Base-by-base conservation (phyloP, 371 early-diverging fungal species). In the Syncephalis fuscata region DNA sequence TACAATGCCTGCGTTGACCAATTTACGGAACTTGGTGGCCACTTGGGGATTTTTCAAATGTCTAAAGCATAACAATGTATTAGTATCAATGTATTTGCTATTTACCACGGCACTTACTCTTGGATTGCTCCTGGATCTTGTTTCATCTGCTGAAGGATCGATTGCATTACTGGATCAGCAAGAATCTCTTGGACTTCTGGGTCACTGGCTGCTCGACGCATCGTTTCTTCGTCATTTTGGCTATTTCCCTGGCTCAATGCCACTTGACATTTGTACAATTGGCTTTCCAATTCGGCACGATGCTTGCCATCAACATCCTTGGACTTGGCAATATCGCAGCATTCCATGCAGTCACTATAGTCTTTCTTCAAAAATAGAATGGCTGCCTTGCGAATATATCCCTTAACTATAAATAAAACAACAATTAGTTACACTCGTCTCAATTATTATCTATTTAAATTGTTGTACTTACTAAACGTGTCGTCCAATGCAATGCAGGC, bases 331-430 rank as follows among this genome's bases (percentile, higher is more conserved):
- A 65, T 58, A 49, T 80, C 70, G 62, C 83, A 80, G n/a, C 80
- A 80, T 51, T 88, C 88, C 40, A 94, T 65, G 15, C 79, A 68
- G 60, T 89, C 82, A 26, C 72, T 67, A 57, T 78, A 91, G 46
- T 97, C 95, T 61, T 79, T 80, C 76, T 83, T 89, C 47, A 81
- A 67, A 61, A 82, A 78, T 58, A 84, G 78, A 52, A 92, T 77
- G n/a, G 84, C 83, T 39, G 94, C 94, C 74, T 93, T 94, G 61
- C 98, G 90, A 48, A 91, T 78, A 63, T 98, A 95, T 37, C 89
- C 96, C 74, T 95, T 93, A 51, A 83, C 77, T 70, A 50, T 38
- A 19, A 25, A 32, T 32, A 11, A 32, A 32, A 32, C 11, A 32
- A 11, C 32, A 32, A 32, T 32, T 7, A 32, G n/a, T n/a, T 32